Evolutionary conservation across 208 protist species (phyloP).

Genomic region (Herpetomonas samuelpessoai): DNA sequence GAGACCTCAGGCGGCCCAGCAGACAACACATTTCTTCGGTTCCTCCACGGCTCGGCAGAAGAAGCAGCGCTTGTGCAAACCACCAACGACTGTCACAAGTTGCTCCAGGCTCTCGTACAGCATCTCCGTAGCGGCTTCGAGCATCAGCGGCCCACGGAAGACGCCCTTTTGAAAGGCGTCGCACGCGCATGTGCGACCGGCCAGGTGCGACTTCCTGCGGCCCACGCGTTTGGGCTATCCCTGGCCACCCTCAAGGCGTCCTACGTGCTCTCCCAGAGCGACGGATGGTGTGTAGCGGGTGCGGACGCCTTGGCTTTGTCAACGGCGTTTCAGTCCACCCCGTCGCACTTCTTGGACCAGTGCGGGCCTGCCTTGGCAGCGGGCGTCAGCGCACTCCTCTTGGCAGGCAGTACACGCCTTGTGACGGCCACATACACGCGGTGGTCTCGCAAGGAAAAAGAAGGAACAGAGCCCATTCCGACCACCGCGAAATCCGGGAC

Average conservation of each 20-base stretch:
- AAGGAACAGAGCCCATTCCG: not conserved
- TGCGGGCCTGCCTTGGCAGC: slow-evolving; percentile 1
- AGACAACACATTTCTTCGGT: not conserved
- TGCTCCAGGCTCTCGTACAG: not conserved
- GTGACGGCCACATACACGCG: slow-evolving; percentile 4
- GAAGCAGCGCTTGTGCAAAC: not conserved
- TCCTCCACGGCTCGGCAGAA: not conserved
- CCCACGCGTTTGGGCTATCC: slow-evolving; percentile 24
- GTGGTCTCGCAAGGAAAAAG: slow-evolving; percentile 7
- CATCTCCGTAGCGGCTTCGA: not conserved
- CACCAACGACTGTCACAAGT: not conserved
- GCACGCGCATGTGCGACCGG: slow-evolving; percentile 19
- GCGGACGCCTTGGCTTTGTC: not conserved
- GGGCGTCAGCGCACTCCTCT: slow-evolving; percentile 6
- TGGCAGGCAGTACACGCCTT: not conserved
- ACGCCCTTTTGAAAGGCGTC: slow-evolving; percentile 13
- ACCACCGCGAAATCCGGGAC: not conserved
- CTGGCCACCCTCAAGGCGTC: slow-evolving; percentile 24
- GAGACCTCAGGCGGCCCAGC: not conserved
- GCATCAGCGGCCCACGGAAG: slow-evolving; percentile 14
- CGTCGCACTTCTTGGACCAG: slow-evolving; percentile 12
- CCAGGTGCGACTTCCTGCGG: slow-evolving; percentile 14
- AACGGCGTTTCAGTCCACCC: slow-evolving; percentile 8
- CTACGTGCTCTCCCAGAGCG: slow-evolving; percentile 12
- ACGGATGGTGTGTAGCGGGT: no score